These are phyloP conservation scores for Saccharata proteae DNA, from an alignment of 2,329 filamentous ascomycete genomes.

Conservation along the genomic window DNA sequence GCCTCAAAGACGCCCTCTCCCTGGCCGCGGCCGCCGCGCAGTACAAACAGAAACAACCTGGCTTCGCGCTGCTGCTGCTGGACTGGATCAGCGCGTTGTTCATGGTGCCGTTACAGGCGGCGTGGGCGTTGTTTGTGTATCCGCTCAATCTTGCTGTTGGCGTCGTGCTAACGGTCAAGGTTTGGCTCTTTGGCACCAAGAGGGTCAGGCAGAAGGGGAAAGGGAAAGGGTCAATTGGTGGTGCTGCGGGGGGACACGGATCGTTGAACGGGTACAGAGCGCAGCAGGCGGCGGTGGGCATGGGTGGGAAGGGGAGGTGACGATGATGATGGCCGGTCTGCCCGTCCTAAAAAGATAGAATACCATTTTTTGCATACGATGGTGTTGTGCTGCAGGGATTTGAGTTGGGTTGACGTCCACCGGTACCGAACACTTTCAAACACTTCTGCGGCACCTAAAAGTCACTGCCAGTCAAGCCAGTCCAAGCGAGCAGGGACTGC, in stretches of 20 bases:
- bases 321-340: no score
- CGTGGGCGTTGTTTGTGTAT: slow-evolving; percentile 19
- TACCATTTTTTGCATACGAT: no score
- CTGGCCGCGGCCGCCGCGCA: slow-evolving; percentile 64
- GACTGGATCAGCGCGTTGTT: slow-evolving; percentile 17
- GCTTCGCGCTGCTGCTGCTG: slow-evolving; percentile 17
- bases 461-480: no score
- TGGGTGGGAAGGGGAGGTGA: no score
- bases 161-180: neutral
- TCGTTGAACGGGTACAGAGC: slow-evolving; percentile 6
- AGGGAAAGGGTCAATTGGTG: no score
- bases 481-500: no score
- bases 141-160: slow-evolving; percentile 15
- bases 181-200: slow-evolving; percentile 7
- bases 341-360: no score
- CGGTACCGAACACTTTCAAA: no score
- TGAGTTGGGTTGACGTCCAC: no score
- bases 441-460: no score
- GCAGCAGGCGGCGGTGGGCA: no score
- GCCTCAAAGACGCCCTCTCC: slow-evolving; percentile 64
- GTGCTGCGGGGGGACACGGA: slow-evolving; percentile 3
- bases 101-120: slow-evolving; percentile 14
- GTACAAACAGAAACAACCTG: slow-evolving; percentile 14
- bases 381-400: no score
- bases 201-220: slow-evolving; percentile 5